Base-by-base conservation (phyloP, 768 basidiomycete genomes). In the Aureoboletus auriporus region DNA sequence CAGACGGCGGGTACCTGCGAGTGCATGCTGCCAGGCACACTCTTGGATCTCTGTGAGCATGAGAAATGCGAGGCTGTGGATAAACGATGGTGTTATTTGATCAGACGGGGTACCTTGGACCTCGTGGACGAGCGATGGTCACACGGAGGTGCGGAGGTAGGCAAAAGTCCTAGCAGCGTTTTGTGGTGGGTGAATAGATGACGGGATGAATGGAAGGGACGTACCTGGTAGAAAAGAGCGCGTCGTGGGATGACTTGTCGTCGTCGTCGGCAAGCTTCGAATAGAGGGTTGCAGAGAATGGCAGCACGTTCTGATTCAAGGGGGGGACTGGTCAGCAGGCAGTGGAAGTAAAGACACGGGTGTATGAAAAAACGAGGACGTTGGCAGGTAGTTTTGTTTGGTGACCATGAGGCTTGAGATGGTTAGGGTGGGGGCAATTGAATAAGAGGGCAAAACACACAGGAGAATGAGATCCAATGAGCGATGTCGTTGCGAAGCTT, bases 261-360 rank as follows among this genome's bases (percentile, higher is more conserved):
- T 89, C 83, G 0, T 76, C 61, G 4, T 74, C 73, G 0, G 84
- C 94, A 26, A 96, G 72, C 4, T 90, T 82, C 1, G n/a, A n/a
- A n/a, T n/a, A 86, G 90, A 4, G 96, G 73, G 60, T 97, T 97
- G 74, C 87, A 95, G 1, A 97, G 67, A 0, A 89, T 73, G 17
- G 79, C 74, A 2, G 86, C 83, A 13, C 88, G 77, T 63, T 98
- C 95, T n/a, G n/a, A n/a, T n/a, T n/a, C n/a, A 56, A 87, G 96
- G 2, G 78, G 70, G n/a, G 97, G 72, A 51, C 84, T 93, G 30
- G 73, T 74, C 29, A 93, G 67, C 0, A 75, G 20, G 89, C 66
- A 8, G 69, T 62, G 6, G 82, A 68, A 0, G 51, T 70, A 63
- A 94, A 95, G 9, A 73, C 81, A 6, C 86, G 79, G 3, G 84